Evolutionary conservation across 2,329 filamentous ascomycete genomes (phyloP).

Genomic region (Coleophoma cylindrospora): DNA sequence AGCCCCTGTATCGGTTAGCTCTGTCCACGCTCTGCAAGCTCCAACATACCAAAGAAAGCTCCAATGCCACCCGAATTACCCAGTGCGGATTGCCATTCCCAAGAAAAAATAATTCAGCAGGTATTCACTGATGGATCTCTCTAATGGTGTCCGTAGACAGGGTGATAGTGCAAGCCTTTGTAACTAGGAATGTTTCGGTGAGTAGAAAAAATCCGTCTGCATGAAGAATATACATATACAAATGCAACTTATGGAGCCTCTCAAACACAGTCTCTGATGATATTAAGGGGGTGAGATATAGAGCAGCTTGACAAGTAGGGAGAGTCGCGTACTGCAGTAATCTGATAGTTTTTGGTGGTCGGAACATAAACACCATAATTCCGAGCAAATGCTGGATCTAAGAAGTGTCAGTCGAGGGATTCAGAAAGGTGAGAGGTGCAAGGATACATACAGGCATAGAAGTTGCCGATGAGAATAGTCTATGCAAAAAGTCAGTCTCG

Average conservation of each 20-base stretch:
- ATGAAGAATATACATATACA: no score
- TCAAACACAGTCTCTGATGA: no score
- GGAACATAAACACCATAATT: constrained; percentile 3
- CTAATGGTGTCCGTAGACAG: no score
- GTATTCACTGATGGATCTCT: no score
- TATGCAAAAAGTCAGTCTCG: no score
- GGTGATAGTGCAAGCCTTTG: no score
- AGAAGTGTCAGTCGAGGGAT: not conserved
- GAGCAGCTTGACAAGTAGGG: no score
- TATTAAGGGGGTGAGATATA: no score
- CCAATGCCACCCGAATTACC: constrained; percentile 3
- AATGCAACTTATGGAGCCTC: no score
- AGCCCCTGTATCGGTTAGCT: constrained; percentile 14
- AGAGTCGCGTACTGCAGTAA: not conserved
- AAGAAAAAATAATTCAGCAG: no score
- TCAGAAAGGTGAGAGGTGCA: not conserved
- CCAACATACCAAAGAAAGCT: constrained; percentile 2
- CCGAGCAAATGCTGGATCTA: constrained; percentile 3
- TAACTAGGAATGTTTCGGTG: no score
- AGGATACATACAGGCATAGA: constrained; percentile 7
- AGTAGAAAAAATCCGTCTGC: no score
- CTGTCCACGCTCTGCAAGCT: not conserved
- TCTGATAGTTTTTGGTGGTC: constrained; percentile 1
- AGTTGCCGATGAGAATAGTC: constrained; percentile 15
- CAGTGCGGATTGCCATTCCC: constrained; percentile 1